These are phyloP conservation scores for Trypanosoma melophagium DNA, from an alignment of 208 protist species.

Conservation along the genomic window DNA sequence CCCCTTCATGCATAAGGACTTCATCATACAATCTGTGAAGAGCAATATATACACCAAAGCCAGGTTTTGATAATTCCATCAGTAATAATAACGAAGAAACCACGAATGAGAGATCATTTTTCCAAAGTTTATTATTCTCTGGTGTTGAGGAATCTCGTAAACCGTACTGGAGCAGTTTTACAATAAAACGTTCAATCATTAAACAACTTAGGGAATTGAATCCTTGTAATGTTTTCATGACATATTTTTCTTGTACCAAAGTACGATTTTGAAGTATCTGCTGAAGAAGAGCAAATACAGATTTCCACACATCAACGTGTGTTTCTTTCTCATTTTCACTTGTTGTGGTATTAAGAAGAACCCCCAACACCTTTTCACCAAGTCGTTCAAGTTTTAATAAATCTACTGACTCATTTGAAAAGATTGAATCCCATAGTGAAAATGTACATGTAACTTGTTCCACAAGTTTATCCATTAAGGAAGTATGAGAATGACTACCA, in stretches of 20 bases:
- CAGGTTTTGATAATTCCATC: constrained; percentile 8
- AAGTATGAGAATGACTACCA: neutral
- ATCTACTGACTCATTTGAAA: constrained; percentile 12
- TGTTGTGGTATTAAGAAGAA: neutral
- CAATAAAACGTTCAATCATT: constrained; percentile 1
- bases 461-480: constrained; percentile 4
- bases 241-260: too few relatives aligned
- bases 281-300: constrained; percentile 3
- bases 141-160: neutral
- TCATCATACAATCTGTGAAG: constrained; percentile 8
- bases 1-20: constrained; percentile 3
- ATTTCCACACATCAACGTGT: constrained; percentile 20
- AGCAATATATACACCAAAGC: constrained; percentile 1
- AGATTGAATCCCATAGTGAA: constrained; percentile 3
- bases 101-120: constrained; percentile 9
- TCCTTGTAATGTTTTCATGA: too few relatives aligned
- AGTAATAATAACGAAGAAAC: constrained; percentile 17
- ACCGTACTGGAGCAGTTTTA: constrained; percentile 10
- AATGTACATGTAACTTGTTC: neutral
- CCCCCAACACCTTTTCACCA: constrained; percentile 4
- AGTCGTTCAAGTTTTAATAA: neutral
- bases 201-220: constrained; percentile 2
- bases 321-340: neutral
- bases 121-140: neutral
- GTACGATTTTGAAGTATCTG: constrained; percentile 6